These are phyloP conservation scores for Malus hybrid DNA, from an alignment of 331 rosid species.

Conservation along the genomic window DNA sequence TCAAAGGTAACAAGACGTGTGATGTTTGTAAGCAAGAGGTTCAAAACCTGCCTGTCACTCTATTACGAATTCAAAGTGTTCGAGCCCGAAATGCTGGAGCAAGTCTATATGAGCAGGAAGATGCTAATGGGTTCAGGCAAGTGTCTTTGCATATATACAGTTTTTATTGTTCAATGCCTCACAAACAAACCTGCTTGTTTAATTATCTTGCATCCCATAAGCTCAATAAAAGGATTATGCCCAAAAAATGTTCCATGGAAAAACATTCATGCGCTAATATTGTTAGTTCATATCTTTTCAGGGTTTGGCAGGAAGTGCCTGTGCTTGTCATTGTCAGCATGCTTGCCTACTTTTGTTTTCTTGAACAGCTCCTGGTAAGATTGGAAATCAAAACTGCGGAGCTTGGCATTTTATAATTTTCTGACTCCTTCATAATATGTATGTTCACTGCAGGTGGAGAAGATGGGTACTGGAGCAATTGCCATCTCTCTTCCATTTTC, in stretches of 20 bases:
- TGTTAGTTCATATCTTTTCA: slow-evolving; percentile 18
- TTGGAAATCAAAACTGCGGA: neutral
- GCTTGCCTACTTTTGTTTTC: slow-evolving; percentile 96
- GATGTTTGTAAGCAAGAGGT: slow-evolving; percentile 96
- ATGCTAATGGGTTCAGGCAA: slow-evolving; percentile 66
- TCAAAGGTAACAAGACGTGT: slow-evolving; percentile 90
- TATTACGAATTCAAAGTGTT: slow-evolving; percentile 62
- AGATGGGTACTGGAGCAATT: slow-evolving; percentile 74
- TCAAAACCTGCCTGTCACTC: slow-evolving; percentile 76
- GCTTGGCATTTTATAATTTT: neutral
- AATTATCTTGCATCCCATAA: no score
- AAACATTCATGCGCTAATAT: slow-evolving; percentile 6
- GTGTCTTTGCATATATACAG: neutral
- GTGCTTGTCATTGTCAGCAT: slow-evolving; percentile 92
- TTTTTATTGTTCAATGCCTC: neutral
- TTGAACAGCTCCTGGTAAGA: slow-evolving; percentile 90
- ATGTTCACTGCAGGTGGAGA: slow-evolving; percentile 51
- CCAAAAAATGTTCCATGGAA: neutral
- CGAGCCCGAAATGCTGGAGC: slow-evolving; percentile 41
- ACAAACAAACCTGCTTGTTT: no score
- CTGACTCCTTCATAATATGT: slow-evolving; percentile 5
- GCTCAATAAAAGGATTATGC: no score
- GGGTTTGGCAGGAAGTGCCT: slow-evolving; percentile 97
- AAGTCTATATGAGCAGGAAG: slow-evolving; percentile 31
- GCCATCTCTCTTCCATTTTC: slow-evolving; percentile 91